Evolutionary conservation across 257 asterid genomes (phyloP), one percentile per base, ranked within the genome.

Genomic region (Solanum ossicruentum): DNA sequence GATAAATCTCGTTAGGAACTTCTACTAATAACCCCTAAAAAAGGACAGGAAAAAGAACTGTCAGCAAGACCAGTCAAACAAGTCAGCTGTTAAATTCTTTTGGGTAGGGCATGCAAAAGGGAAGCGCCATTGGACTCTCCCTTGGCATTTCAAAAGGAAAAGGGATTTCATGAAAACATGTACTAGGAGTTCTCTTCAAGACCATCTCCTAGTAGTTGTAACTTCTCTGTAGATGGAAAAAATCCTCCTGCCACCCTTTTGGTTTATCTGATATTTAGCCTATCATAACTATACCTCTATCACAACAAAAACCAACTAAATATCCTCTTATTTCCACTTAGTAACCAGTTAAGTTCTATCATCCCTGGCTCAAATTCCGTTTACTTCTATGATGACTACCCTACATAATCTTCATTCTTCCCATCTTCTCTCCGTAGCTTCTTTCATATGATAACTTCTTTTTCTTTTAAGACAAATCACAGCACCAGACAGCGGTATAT

Each of bases 1-100:
- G 83, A 84, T 21, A 88, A 85, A 89, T 73, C 80, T 72, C 51
- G 73, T 91, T 85, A 89, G 85, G 75, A 85, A 84, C 85, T 49
- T 55, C 69, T 16, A 78, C 52, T 78, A 26, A 52, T 63, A n/a
- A 47, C 23, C 39, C 23, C 15, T 41, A 16, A 41, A 65, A 80
- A 80, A 65, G 84, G 65, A 81, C 66, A 86, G 69, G 86, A 78
- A 88, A 81, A 54, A 82, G 83, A 52, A 26, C 49, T 28, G 65
- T 78, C 26, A 78, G 65, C 65, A 54, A 78, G 49, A 78, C 12
- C 83, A 26, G 83, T 58, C 78, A 87, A 80, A 55, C 36, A 61
- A 55, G 51, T 11, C 17, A 47, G 23, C 56, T 20, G 43, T 16
- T 55, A 52, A 26, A 78, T 52, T 28, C 65, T 52, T 52, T 52